Conservation (phyloP, 2,329 filamentous ascomycete genomes). For the Ambrosiella xylebori region DNA sequence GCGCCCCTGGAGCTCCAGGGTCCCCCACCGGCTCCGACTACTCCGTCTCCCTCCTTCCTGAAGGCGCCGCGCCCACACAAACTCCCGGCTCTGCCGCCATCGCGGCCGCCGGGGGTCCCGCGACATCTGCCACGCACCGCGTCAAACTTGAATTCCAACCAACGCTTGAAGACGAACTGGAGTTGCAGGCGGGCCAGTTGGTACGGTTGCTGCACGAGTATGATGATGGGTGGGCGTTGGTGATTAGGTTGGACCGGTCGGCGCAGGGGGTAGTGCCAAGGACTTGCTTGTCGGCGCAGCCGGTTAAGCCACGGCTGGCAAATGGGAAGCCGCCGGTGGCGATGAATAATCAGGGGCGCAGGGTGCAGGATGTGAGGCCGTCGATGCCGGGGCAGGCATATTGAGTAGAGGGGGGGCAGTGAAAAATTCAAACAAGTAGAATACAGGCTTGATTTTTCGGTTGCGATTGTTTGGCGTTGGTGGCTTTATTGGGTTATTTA, state of each 20-base stretch:
- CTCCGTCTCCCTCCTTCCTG: constrained; percentile 36
- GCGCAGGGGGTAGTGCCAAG: constrained; percentile 85
- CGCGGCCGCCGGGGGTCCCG: constrained; percentile 42
- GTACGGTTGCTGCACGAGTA: constrained; percentile 88
- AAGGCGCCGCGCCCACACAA: constrained; percentile 27
- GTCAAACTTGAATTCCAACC: constrained; percentile 90
- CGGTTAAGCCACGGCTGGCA: constrained; percentile 64
- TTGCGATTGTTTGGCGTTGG: too few species aligned
- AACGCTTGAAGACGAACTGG: constrained; percentile 82
- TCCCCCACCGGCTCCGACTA: constrained; percentile 49
- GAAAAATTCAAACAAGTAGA: background rate
- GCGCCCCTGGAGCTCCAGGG: constrained; percentile 20
- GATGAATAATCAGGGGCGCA: constrained; percentile 6
- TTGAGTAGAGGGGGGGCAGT: background rate
- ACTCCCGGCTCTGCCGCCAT: constrained; percentile 41
- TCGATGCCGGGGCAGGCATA: constrained; percentile 7
- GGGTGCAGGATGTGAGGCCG: background rate
- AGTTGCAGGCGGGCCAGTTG: constrained; percentile 61
- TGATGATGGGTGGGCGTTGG: constrained; percentile 95
- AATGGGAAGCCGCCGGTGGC: constrained; percentile 19
- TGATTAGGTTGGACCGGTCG: constrained; percentile 75
- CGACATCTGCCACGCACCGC: constrained; percentile 57
- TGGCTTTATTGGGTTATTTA: background rate
- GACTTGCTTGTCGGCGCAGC: constrained; percentile 80
- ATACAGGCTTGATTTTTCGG: background rate